These are phyloP conservation scores for Allantophomopsis lycopodina DNA, from an alignment of 2,329 filamentous ascomycete species.

Conservation along the genomic window DNA sequence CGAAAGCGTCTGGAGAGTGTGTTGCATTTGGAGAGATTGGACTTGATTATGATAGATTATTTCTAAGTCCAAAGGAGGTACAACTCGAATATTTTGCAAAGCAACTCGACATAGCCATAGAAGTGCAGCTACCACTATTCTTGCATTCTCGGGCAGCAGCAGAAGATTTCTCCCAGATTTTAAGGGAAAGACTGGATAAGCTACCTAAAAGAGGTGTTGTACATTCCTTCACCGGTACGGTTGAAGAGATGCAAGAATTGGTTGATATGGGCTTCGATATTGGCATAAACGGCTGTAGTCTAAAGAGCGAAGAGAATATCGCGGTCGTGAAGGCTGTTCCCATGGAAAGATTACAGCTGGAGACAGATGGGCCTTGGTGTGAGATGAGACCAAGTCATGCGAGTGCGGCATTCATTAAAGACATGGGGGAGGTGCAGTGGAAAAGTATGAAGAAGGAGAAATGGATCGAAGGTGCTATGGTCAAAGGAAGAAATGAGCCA, in stretches of 20 bases:
- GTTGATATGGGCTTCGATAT: conserved; percentile 75
- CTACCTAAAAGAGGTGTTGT: conserved; percentile 72
- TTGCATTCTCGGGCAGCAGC: conserved; percentile 84
- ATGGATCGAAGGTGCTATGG: conserved; percentile 75
- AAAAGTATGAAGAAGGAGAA: conserved; percentile 93
- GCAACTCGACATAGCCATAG: conserved; percentile 32
- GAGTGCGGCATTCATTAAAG: conserved; percentile 27
- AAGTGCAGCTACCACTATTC: conserved; percentile 72
- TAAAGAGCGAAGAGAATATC: conserved; percentile 89
- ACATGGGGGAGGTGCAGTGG: conserved; percentile 36
- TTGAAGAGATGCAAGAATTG: conserved; percentile 71
- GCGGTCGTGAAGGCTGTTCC: conserved; percentile 70
- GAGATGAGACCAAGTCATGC: conserved; percentile 86
- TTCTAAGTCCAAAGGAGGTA: conserved; percentile 63
- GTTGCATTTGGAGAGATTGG: conserved; percentile 92
- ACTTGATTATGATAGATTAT: conserved; percentile 87
- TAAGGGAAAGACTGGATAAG: conserved; percentile 48
- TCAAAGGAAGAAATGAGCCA: conserved; percentile 92
- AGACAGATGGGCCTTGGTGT: conserved; percentile 97
- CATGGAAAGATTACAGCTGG: conserved; percentile 73
- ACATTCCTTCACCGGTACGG: conserved; percentile 85
- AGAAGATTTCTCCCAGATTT: conserved; percentile 63
- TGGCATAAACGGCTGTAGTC: conserved; percentile 90
- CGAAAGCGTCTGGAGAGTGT: conserved; percentile 22
- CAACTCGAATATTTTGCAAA: conserved; percentile 77